Percentiles rank a stretch among this genome's conserved stretches.
These are phyloP conservation scores for Talaromyces sp. DNA, from an alignment of 2,329 filamentous ascomycete genomes.

Conservation along the genomic window DNA sequence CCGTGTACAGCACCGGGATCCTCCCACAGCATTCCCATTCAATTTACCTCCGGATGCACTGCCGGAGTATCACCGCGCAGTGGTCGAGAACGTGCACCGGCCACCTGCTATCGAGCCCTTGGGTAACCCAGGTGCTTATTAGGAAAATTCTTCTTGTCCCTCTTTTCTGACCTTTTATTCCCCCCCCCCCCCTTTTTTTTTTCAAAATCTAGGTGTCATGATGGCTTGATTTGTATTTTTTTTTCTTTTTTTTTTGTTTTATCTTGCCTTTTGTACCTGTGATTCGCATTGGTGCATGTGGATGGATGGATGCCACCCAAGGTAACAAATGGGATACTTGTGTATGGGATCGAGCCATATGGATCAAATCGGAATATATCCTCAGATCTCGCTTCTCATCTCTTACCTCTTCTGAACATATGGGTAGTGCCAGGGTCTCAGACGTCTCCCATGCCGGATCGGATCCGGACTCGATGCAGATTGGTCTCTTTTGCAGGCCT, in stretches of 20 bases:
- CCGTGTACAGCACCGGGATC: conserved; percentile 30
- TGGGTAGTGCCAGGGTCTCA: background rate
- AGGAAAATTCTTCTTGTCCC: conserved; percentile 10
- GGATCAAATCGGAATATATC: background rate
- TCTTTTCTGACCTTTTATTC: background rate
- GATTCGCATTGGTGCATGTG: background rate
- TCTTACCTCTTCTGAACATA: background rate
- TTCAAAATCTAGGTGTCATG: background rate
- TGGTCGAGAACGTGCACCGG: conserved; percentile 24
- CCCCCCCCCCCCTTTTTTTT: background rate
- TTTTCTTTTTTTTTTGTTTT: background rate
- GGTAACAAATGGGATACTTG: background rate
- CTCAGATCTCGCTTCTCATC: background rate
- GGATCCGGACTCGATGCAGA: background rate
- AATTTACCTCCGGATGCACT: conserved; percentile 23
- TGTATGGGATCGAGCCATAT: background rate
- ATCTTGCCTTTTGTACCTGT: background rate
- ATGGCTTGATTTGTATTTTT: background rate
- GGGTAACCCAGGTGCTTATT: conserved; percentile 26
- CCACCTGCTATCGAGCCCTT: conserved; percentile 27
- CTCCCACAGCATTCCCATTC: conserved; percentile 17
- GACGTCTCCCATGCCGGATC: background rate
- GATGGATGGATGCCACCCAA: background rate
- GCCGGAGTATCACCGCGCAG: conserved; percentile 23
- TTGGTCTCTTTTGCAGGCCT: background rate